Evolutionary conservation across 768 basidiomycete genomes (phyloP).

Genomic region (Porpolomopsis calyptriformis): DNA sequence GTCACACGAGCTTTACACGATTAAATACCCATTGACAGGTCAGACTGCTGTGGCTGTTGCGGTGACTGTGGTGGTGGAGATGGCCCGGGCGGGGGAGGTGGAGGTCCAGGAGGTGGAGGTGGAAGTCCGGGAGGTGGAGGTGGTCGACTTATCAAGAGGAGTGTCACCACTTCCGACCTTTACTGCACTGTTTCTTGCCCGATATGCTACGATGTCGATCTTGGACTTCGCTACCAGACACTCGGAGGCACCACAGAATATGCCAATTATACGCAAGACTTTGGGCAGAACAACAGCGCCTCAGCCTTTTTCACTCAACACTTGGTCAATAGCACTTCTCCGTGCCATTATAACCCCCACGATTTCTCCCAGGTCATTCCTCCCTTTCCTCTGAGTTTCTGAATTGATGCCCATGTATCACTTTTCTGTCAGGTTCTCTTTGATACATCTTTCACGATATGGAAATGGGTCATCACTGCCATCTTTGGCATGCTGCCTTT

Average conservation of each 20-base stretch:
- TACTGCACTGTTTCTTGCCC: slow-evolving; percentile 12
- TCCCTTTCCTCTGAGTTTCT: not conserved
- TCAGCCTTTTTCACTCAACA: slow-evolving; percentile 9
- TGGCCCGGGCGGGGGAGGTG: too few relatives aligned
- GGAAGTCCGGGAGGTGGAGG: too few relatives aligned
- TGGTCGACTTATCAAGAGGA: too few relatives aligned
- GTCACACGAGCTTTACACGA: too few relatives aligned
- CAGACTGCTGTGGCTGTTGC: slow-evolving; percentile 12
- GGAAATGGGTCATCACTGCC: slow-evolving; percentile 14
- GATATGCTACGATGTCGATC: slow-evolving; percentile 10
- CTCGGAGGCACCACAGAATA: not conserved
- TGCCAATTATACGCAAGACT: slow-evolving; percentile 10
- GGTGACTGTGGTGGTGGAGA: slow-evolving; percentile 11
- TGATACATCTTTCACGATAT: slow-evolving; percentile 11
- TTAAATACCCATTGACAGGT: too few relatives aligned
- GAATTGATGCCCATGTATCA: not conserved
- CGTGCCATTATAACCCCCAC: slow-evolving; percentile 13
- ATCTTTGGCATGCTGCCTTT: slow-evolving; percentile 13
- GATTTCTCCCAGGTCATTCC: slow-evolving; percentile 5
- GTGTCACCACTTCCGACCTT: slow-evolving; percentile 1
- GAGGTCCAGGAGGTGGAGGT: too few relatives aligned
- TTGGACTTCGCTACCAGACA: slow-evolving; percentile 6
- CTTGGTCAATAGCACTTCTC: slow-evolving; percentile 9
- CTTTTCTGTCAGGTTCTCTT: slow-evolving; percentile 4
- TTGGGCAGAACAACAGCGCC: slow-evolving; percentile 8